phyloP scores from a whole-genome alignment of 2,329 filamentous ascomycete genomes.

The Magnaporthiopsis poae region DNA sequence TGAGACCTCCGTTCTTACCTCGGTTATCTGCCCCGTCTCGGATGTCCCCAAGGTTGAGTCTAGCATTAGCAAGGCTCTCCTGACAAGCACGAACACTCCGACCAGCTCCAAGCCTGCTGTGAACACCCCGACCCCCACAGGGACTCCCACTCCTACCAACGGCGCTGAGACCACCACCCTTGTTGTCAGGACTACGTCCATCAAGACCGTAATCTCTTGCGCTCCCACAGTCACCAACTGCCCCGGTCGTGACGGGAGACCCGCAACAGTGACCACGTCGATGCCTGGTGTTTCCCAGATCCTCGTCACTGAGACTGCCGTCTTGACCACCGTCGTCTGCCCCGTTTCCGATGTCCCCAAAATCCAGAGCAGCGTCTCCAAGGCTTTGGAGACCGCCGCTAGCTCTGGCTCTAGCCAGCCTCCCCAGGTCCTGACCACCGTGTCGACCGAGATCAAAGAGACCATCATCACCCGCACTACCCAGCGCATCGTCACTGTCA shows the following conservation, averaged over 20 bases:
- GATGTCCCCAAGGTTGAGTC: slow-evolving; percentile 29
- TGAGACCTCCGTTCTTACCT: slow-evolving; percentile 26
- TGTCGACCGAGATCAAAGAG: slow-evolving; percentile 29
- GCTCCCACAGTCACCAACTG: slow-evolving; percentile 15
- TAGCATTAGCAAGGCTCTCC: slow-evolving; percentile 18
- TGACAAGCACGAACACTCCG: slow-evolving; percentile 9
- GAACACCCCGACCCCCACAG: slow-evolving; percentile 19
- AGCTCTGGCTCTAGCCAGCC: slow-evolving; percentile 20
- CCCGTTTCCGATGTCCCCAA: slow-evolving; percentile 29
- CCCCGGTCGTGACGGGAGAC: slow-evolving; percentile 18
- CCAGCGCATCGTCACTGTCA: slow-evolving; percentile 14
- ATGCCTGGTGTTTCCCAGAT: slow-evolving; percentile 20
- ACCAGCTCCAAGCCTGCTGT: slow-evolving; percentile 15
- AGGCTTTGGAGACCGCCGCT: slow-evolving; percentile 1
- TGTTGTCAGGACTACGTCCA: slow-evolving; percentile 28
- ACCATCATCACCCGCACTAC: slow-evolving; percentile 18
- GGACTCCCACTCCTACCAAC: neutral
- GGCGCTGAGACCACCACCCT: slow-evolving; percentile 6
- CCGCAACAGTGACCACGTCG: slow-evolving; percentile 28
- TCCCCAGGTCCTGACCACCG: slow-evolving; percentile 15
- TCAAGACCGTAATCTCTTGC: slow-evolving; percentile 26
- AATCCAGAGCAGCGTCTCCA: slow-evolving; percentile 26
- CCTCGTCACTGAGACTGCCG: slow-evolving; percentile 29
- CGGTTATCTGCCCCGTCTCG: slow-evolving; percentile 33
- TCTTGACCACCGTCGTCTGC: slow-evolving; percentile 31